A percentile compares a stretch with the other conserved stretches of the same genome.
phyloP scores from a whole-genome alignment of 495 filamentous ascomycete species.

The Podospora pseudopauciseta region DNA sequence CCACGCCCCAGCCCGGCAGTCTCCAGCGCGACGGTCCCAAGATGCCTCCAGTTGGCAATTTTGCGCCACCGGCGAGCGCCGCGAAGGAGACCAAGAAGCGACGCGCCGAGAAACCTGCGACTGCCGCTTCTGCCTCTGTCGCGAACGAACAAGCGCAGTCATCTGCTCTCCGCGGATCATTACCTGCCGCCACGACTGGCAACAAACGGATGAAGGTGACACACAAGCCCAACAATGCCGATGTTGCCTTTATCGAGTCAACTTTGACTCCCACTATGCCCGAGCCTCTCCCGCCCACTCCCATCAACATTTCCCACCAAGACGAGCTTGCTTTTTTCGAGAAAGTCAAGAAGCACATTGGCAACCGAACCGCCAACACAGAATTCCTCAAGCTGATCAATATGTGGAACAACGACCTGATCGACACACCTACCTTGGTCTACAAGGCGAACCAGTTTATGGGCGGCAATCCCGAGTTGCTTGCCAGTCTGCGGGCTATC shows the following conservation, averaged over 20 bases:
- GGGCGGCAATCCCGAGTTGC: slow-evolving; percentile 79
- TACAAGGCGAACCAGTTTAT: slow-evolving; percentile 82
- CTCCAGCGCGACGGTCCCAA: slow-evolving; percentile 53
- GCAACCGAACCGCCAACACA: slow-evolving; percentile 83
- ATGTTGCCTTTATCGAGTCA: slow-evolving; percentile 73
- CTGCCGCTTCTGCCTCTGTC: slow-evolving; percentile 27
- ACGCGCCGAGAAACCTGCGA: slow-evolving; percentile 41
- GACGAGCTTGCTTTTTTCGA: slow-evolving; percentile 95
- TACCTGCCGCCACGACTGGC: slow-evolving; percentile 27
- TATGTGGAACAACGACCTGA: slow-evolving; percentile 83
- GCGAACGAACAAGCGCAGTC: slow-evolving; percentile 33
- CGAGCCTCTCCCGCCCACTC: slow-evolving; percentile 74
- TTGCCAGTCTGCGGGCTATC: slow-evolving; percentile 79
- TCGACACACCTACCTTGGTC: slow-evolving; percentile 74
- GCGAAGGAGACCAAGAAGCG: slow-evolving; percentile 77
- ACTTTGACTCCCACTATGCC: slow-evolving; percentile 83
- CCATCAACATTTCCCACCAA: slow-evolving; percentile 54
- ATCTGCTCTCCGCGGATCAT: slow-evolving; percentile 34
- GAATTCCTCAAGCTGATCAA: slow-evolving; percentile 97
- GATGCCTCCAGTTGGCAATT: slow-evolving; percentile 92
- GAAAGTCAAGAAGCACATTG: slow-evolving; percentile 90
- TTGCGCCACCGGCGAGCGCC: slow-evolving; percentile 75
- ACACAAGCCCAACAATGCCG: slow-evolving; percentile 56
- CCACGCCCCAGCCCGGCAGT: slow-evolving; percentile 48
- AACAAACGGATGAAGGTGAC: slow-evolving; percentile 61